A percentile compares a stretch with the other conserved stretches of the same genome.
phyloP scores from a whole-genome alignment of 1,284 basidiomycete genomes.

The Ceratobasidium sp. region DNA sequence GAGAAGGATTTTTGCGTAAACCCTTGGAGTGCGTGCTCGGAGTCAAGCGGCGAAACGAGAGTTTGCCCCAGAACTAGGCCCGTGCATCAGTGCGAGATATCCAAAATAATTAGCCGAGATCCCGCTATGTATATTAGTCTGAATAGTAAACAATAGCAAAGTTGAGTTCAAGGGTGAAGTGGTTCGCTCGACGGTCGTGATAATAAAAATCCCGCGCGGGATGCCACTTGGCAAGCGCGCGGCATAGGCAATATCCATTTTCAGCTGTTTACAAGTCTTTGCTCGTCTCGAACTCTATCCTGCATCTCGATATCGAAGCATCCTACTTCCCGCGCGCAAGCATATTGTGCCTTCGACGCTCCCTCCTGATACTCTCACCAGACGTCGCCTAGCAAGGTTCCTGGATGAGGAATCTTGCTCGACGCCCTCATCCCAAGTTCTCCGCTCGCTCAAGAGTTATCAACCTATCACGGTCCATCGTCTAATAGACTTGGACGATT shows the following conservation, averaged over 20 bases:
- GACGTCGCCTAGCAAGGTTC: no score
- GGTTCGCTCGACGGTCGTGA: no score
- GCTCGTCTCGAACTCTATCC: no score
- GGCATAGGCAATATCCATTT: no score
- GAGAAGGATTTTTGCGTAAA: constrained; percentile 82
- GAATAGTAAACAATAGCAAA: no score
- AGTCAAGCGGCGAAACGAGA: constrained; percentile 53
- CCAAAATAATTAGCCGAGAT: background rate
- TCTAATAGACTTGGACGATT: background rate
- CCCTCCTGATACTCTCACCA: no score
- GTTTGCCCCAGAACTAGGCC: background rate
- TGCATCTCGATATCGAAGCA: background rate
- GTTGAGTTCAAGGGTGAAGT: no score
- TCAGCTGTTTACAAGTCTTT: no score
- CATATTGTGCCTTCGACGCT: background rate
- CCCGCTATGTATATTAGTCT: background rate
- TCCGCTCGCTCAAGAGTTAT: no score
- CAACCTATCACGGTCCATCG: background rate
- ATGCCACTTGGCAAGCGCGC: no score
- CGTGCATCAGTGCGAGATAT: background rate
- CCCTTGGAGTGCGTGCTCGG: constrained; percentile 71
- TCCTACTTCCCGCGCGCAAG: background rate
- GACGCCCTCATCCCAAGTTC: no score
- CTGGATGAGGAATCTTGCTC: background rate
- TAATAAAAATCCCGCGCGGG: no score